A percentile compares a stretch with the other conserved stretches of the same genome.
phyloP scores from a whole-genome alignment of 441 rosid species.

The Euphorbia schlechtendalii region DNA sequence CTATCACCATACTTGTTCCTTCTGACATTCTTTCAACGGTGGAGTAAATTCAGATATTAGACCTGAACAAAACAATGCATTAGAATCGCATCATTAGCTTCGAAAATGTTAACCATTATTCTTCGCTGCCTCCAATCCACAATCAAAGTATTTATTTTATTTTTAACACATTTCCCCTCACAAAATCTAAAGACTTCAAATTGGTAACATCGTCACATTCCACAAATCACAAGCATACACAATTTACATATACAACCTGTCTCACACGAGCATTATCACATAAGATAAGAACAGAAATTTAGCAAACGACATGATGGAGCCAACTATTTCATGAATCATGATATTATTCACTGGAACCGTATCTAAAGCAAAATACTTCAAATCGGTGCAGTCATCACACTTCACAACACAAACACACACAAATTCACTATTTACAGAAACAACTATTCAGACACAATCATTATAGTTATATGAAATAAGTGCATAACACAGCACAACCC shows the following conservation, averaged over 20 bases:
- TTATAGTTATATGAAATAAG: too few species aligned
- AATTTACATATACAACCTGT: too few species aligned
- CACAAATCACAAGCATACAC: too few species aligned
- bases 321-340: too few species aligned
- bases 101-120: neutral
- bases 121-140: neutral
- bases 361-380: neutral
- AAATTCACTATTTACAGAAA: neutral
- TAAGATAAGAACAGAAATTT: neutral
- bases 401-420: neutral
- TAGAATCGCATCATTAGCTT: neutral
- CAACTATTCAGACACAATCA: too few species aligned
- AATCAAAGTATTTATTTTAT: neutral
- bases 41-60: slow-evolving; percentile 9
- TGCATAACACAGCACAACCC: neutral
- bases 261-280: too few species aligned
- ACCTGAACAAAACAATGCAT: slow-evolving; percentile 20
- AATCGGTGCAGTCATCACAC: neutral
- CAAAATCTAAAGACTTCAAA: neutral
- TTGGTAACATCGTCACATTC: too few species aligned
- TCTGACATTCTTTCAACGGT: slow-evolving; percentile 37
- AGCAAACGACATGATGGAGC: too few species aligned
- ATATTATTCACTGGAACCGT: too few species aligned
- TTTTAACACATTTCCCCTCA: neutral
- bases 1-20: slow-evolving; percentile 37